Percentiles rank a stretch among this genome's conserved stretches.
These are phyloP conservation scores for Hymenoscyphus albidus DNA, from an alignment of 2,329 filamentous ascomycete genomes.

Conservation along the genomic window DNA sequence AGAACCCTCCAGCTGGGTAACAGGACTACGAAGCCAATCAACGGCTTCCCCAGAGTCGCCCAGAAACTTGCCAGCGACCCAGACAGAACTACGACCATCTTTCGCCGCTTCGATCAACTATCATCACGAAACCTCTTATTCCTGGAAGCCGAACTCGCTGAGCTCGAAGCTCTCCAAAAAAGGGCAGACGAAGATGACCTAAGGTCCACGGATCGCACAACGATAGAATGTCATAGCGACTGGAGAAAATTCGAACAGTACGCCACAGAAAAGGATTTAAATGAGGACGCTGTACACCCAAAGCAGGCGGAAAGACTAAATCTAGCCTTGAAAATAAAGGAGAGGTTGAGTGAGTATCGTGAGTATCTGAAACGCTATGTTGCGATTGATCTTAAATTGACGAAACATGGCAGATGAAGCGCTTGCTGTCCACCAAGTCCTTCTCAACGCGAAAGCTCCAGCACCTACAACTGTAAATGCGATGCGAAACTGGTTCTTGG, in stretches of 20 bases:
- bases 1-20: not conserved
- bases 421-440: slow-evolving; percentile 18
- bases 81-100: slow-evolving; percentile 24
- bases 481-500: slow-evolving; percentile 24
- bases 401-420: slow-evolving; percentile 14
- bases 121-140: slow-evolving; percentile 24
- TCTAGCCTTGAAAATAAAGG: slow-evolving; percentile 17
- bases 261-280: not conserved
- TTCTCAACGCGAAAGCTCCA: slow-evolving; percentile 16
- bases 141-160: slow-evolving; percentile 22
- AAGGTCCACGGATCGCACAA: too few relatives aligned
- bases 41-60: slow-evolving; percentile 18
- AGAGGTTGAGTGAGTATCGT: slow-evolving; percentile 22
- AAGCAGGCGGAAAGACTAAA: not conserved
- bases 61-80: slow-evolving; percentile 17
- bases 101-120: slow-evolving; percentile 23
- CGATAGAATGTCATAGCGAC: not conserved
- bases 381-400: not conserved
- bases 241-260: not conserved
- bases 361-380: not conserved
- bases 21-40: not conserved
- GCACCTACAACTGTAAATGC: slow-evolving; percentile 21
- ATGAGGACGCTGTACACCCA: not conserved
- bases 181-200: slow-evolving; percentile 17
- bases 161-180: slow-evolving; percentile 18